Conservation (phyloP, 352 stramenopile species). For the Pythium sukuiense region DNA sequence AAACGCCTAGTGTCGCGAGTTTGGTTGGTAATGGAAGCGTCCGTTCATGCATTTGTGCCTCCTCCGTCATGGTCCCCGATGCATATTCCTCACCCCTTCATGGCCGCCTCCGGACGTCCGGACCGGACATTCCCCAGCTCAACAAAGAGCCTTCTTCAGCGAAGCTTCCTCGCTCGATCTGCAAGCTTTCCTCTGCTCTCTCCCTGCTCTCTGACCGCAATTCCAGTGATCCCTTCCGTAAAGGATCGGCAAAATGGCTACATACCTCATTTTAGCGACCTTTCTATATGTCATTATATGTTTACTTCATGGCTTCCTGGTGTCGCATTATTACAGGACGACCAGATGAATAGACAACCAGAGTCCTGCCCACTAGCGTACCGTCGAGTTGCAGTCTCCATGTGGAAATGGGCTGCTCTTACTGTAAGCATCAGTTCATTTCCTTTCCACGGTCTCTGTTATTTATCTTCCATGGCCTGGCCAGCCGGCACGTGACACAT, state of each 20-base stretch:
- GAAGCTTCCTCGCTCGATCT: background rate
- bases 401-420: background rate
- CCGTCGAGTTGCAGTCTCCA: background rate
- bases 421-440: background rate
- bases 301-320: background rate
- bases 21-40: background rate
- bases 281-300: constrained; percentile 16
- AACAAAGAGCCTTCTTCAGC: too few relatives aligned
- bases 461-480: background rate
- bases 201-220: constrained; percentile 2
- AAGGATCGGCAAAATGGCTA: constrained; percentile 12
- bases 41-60: background rate
- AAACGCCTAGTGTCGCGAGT: background rate
- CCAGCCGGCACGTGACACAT: background rate
- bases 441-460: background rate
- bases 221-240: background rate
- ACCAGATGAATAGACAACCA: background rate
- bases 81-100: too few relatives aligned
- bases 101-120: too few relatives aligned
- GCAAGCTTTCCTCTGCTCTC: background rate
- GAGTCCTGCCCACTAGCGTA: background rate
- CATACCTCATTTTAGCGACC: constrained; percentile 13
- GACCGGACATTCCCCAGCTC: too few relatives aligned
- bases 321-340: background rate
- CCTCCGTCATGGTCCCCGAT: too few relatives aligned